A percentile compares a stretch with the other conserved stretches of the same genome.
Conservation (phyloP, 257 asterid genomes). For the Solanum ahanhuiri region DNA sequence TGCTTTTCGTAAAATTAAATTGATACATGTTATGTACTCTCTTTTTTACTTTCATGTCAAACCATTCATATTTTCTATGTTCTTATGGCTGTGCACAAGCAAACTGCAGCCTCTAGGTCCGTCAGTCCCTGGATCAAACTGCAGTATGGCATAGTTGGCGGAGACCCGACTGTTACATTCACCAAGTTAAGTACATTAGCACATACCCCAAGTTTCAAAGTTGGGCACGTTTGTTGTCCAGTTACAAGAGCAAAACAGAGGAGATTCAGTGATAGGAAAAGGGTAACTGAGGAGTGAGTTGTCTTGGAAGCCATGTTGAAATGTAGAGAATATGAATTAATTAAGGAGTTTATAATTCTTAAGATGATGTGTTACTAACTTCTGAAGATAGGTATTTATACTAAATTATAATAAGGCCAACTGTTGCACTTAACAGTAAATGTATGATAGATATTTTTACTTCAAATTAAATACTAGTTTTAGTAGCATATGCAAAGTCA, state of each 20-base stretch:
- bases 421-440: too few relatives aligned
- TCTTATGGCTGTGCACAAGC: not conserved
- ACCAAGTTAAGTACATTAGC: conserved; percentile 6
- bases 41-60: not conserved
- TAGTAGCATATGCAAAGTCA: too few relatives aligned
- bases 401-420: too few relatives aligned
- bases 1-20: not conserved
- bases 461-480: too few relatives aligned
- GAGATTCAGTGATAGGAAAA: not conserved
- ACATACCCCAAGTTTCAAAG: conserved; percentile 19
- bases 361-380: too few relatives aligned
- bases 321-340: too few relatives aligned
- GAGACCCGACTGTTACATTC: conserved; percentile 5
- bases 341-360: too few relatives aligned
- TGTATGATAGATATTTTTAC: too few relatives aligned
- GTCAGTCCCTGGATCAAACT: not conserved
- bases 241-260: not conserved
- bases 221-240: conserved; percentile 3
- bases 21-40: not conserved
- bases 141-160: conserved; percentile 16
- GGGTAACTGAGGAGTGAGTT: not conserved
- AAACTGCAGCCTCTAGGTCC: not conserved
- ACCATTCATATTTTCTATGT: not conserved
- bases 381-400: too few relatives aligned
- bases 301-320: not conserved